A percentile compares a stretch with the other conserved stretches of the same genome.
Evolutionary conservation across 805 yeast genomes (phyloP).

Genomic region (Yueomyces sp.): DNA sequence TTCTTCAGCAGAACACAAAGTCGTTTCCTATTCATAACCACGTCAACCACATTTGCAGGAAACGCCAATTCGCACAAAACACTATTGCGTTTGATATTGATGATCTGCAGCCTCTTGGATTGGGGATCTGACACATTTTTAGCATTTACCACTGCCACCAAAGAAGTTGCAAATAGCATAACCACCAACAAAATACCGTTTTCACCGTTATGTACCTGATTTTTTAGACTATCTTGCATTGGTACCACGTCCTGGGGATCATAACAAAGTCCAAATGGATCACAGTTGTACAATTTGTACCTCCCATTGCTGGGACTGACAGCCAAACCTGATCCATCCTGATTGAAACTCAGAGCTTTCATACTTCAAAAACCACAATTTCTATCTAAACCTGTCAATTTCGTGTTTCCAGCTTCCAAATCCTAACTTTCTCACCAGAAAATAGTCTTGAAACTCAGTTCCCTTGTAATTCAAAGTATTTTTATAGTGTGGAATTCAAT

Average conservation of each 20-base stretch:
- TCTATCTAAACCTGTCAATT: too few species aligned
- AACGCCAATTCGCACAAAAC: constrained; percentile 81
- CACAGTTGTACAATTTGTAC: constrained; percentile 72
- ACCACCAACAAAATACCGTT: constrained; percentile 40
- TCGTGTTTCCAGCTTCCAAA: too few species aligned
- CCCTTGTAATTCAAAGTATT: too few species aligned
- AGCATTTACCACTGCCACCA: constrained; percentile 70
- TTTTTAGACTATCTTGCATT: constrained; percentile 5
- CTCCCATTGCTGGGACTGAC: constrained; percentile 57
- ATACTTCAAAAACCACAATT: constrained; percentile 2
- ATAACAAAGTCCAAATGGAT: constrained; percentile 70
- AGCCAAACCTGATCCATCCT: constrained; percentile 66
- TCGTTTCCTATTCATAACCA: constrained; percentile 71
- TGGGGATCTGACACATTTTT: constrained; percentile 45
- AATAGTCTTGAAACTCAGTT: too few species aligned
- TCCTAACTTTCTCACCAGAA: too few species aligned
- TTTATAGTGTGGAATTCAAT: too few species aligned
- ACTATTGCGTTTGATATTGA: constrained; percentile 57
- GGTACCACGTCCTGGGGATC: constrained; percentile 10
- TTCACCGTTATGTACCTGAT: not conserved
- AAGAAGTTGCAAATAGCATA: constrained; percentile 81
- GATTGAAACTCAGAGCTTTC: constrained; percentile 66
- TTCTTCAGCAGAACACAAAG: constrained; percentile 55
- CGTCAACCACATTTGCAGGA: constrained; percentile 59
- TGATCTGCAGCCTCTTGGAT: constrained; percentile 47